Base-by-base conservation (phyloP, 192 early-diverging fungal species). In the Nowakowskiella sp. region DNA sequence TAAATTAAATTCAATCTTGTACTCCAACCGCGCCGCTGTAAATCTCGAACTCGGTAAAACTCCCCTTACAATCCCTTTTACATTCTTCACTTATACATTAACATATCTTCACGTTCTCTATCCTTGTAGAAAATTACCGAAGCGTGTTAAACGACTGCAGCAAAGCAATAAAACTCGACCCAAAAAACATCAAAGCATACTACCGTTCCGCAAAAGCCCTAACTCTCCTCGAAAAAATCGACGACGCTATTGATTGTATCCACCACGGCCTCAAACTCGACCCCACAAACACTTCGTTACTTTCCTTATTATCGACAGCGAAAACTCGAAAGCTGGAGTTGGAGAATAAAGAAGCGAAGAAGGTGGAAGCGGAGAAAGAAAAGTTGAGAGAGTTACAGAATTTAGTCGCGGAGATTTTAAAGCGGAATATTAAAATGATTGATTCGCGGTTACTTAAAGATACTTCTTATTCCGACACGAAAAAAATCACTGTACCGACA, bases 121-220 rank as follows among this genome's bases (percentile, higher is more conserved):
- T n/a, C n/a, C n/a, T n/a, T n/a, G n/a, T 73, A 75, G 82, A 77
- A 21, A 97, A 97, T 73, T 94, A 82, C 57, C 78, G 92, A 6
- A 74, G 67, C 50, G 92, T 86, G n/a, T 60, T 96, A 31, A 82
- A 76, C 44, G 96, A 99, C 73, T 96, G 94, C 57, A 76, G 82
- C 6, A 74, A 79, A n/a, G 90, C 88, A 6, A 64, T 99, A 29
- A 72, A 83, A 55, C 57, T 87, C 2, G 79, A 89, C 49, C 75
- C 84, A 2, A 73, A 82, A 34, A 92, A 92, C 42, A 75, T 92
- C 47, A 99, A 99, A 64, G 96, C 92, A 0, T 82, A 87, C 44
- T 99, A 85, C 70, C 79, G 94, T 28, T 92, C 92, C 0, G 83
- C 82, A 4, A 84, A 84, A 51, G 96, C 94, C 4, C 77, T 89